These are phyloP conservation scores for Cladophialophora yegresii DNA, from an alignment of 2,329 filamentous ascomycete species.

Conservation along the genomic window DNA sequence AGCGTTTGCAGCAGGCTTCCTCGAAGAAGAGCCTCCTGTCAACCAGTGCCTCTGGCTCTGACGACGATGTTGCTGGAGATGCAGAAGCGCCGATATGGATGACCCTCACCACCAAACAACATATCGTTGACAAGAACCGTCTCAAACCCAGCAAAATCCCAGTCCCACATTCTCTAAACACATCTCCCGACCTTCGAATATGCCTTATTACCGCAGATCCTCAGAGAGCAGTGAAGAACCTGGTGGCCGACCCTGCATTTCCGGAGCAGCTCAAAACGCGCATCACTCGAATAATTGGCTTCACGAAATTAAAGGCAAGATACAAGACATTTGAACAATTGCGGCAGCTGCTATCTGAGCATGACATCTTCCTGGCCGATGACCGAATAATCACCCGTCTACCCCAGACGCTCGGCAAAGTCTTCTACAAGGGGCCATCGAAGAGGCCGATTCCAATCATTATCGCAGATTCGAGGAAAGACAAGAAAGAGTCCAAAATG, in stretches of 20 bases:
- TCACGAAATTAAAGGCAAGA: constrained; percentile 83
- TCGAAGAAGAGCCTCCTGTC: constrained; percentile 59
- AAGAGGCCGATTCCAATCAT: constrained; percentile 87
- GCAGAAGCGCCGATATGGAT: constrained; percentile 63
- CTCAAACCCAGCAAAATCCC: constrained; percentile 82
- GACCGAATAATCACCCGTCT: constrained; percentile 75
- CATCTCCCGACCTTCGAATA: constrained; percentile 66
- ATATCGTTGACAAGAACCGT: constrained; percentile 70
- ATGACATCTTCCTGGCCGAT: constrained; percentile 93
- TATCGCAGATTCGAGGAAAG: constrained; percentile 63
- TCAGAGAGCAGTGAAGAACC: constrained; percentile 87
- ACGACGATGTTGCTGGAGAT: constrained; percentile 50
- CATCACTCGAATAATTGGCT: constrained; percentile 75
- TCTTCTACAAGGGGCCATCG: constrained; percentile 78
- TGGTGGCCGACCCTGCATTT: constrained; percentile 73
- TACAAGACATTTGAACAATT: constrained; percentile 86
- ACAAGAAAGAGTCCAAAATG: constrained; percentile 56
- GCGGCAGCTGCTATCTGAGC: constrained; percentile 78
- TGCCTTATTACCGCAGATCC: constrained; percentile 83
- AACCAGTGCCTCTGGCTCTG: constrained; percentile 49
- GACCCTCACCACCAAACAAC: constrained; percentile 65
- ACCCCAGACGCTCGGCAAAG: constrained; percentile 80
- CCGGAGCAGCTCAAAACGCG: constrained; percentile 66
- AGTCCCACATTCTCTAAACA: constrained; percentile 74
- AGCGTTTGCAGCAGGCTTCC: constrained; percentile 52